Conservation (phyloP, 176 grass and related monocot species). For the Avena eriantha region DNA sequence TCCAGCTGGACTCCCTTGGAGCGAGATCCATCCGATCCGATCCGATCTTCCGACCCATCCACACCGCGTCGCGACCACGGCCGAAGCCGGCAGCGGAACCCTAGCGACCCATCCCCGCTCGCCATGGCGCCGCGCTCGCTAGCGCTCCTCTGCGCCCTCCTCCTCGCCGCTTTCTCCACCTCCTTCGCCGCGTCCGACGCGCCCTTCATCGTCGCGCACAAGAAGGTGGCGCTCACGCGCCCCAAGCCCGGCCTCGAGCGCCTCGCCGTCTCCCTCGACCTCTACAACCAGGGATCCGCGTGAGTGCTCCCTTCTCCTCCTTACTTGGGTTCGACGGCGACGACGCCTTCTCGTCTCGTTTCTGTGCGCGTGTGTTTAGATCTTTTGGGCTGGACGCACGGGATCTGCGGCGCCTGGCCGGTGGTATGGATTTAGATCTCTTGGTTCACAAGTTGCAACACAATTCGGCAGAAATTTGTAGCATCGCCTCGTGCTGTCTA, state of each 20-base stretch:
- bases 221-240: constrained; percentile 82
- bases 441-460: not conserved
- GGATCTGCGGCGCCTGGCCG: not conserved
- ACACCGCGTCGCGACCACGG: no score
- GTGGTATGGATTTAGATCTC: not conserved
- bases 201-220: constrained; percentile 91
- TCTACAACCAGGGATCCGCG: constrained; percentile 99
- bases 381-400: not conserved
- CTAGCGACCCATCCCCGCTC: no score
- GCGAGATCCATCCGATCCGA: no score
- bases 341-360: not conserved
- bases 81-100: no score
- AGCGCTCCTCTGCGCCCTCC: constrained; percentile 15
- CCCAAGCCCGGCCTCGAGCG: constrained; percentile 87
- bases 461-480: not conserved
- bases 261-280: constrained; percentile 83
- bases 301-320: constrained; percentile 32
- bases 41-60: no score
- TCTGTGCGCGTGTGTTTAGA: not conserved
- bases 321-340: not conserved
- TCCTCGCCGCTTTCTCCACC: constrained; percentile 18
- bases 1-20: no score
- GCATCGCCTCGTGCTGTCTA: not conserved
- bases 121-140: not conserved
- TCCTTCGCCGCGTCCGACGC: constrained; percentile 49